Base-by-base conservation (phyloP, 202 grass and related monocot genomes). In the Panicum virgatum region DNA sequence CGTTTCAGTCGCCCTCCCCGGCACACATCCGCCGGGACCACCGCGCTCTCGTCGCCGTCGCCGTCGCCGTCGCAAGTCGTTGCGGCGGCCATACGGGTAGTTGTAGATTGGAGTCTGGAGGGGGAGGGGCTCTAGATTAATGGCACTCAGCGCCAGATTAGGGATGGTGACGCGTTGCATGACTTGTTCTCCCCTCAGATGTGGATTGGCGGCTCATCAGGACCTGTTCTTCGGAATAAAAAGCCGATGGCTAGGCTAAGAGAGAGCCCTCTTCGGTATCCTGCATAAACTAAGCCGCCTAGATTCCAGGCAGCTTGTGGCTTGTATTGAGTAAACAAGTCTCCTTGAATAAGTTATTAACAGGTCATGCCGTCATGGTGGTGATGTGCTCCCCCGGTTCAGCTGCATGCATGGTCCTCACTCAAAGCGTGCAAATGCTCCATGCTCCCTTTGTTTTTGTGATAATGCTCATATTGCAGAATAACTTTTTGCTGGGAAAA, bases 201-300 rank as follows among this genome's bases (percentile, higher is more conserved):
- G 47, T 25, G 54, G 76, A 43, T 54, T 30, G 36, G 76, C 26
- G 2, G 69, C 47, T 53, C 20, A 58, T 18, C 22, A 6, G 2
- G 54, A 56, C 64, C 16, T 18, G 22, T 59, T 59, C 38, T 65
- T 0, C n/a, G 0, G 44, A 60, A 74, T 75, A 36, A 48, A 72
- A 48, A 72, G 67, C 37, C 22, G 9, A 11, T 30, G 81, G 1
- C 60, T 67, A 15, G 3, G 26, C 8, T 36, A 43, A 11, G 44
- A 46, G 44, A 14, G 44, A 46, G 44, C 12, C 44, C 9, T 25
- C 46, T 64, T 79, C 1, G 57, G 75, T 54, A 44, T 54, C 66
- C 3, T 62, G 12, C 27, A 2, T 77, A 85, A 70, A 76, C 56
- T 25, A 81, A 72, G 14, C 45, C 29, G 70, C 38, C 77, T 81